Evolutionary conservation across 768 basidiomycete species (phyloP).

Genomic region (Kwoniella dejecticola): DNA sequence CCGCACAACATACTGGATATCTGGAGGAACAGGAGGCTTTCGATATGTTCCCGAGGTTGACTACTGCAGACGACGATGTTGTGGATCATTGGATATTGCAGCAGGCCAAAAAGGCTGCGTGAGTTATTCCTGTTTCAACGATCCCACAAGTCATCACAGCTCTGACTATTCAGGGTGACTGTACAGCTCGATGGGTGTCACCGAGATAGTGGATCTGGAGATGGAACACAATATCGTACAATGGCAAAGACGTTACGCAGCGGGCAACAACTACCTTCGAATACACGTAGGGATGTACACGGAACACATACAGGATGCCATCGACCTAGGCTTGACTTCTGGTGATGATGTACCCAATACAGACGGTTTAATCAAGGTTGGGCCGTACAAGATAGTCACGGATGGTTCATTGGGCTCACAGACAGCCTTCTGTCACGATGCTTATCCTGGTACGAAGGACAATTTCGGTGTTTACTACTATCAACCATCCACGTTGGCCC

Average conservation of each 20-base stretch:
- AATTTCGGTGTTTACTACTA: conserved; percentile 30
- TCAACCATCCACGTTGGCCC: conserved; percentile 15
- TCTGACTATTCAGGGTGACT: no score
- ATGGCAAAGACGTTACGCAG: conserved; percentile 30
- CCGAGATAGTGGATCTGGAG: conserved; percentile 47
- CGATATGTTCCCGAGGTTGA: conserved; percentile 21
- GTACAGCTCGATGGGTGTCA: conserved; percentile 39
- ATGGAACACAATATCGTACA: conserved; percentile 37
- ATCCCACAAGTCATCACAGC: neutral
- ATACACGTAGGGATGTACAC: conserved; percentile 8
- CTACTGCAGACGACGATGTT: conserved; percentile 23
- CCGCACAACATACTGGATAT: conserved; percentile 29
- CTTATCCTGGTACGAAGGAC: conserved; percentile 32
- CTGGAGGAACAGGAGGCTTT: conserved; percentile 42
- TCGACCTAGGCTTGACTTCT: conserved; percentile 2
- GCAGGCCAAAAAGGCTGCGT: conserved; percentile 39
- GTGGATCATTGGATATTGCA: conserved; percentile 26
- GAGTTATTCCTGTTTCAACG: conserved; percentile 9
- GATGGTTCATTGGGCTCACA: conserved; percentile 45
- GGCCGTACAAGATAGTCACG: conserved; percentile 32
- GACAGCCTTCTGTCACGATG: conserved; percentile 43
- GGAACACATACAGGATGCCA: neutral
- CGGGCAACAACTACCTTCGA: neutral
- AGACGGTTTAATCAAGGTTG: conserved; percentile 34
- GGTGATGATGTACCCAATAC: conserved; percentile 28